Percentiles rank a stretch among this genome's conserved stretches.
Evolutionary conservation across 2,329 filamentous ascomycete species (phyloP).

Genomic region (Albophoma yamanashiensis): DNA sequence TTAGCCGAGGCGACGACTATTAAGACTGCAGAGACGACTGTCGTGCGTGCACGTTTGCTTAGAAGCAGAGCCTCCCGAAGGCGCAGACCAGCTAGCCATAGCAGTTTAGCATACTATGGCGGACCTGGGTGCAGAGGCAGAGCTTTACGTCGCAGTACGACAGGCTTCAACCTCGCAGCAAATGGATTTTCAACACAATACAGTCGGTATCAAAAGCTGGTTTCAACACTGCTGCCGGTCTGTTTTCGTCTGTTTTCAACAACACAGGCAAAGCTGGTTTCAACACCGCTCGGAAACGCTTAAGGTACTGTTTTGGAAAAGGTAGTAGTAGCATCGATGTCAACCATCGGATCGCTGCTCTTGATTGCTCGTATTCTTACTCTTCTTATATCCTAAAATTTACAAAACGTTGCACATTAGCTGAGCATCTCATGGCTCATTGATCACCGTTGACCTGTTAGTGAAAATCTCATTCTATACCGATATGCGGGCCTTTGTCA

Average conservation of each 20-base stretch:
- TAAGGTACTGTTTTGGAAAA: not conserved
- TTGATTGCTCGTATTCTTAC: no score
- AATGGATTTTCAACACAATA: no score
- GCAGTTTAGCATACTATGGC: no score
- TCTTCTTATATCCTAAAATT: not conserved
- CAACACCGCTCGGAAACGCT: not conserved
- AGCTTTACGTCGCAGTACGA: no score
- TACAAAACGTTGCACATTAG: no score
- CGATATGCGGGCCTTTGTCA: not conserved
- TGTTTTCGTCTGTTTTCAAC: no score
- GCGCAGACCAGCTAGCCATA: no score
- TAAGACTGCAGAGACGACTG: slow-evolving; percentile 11
- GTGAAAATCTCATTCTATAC: not conserved
- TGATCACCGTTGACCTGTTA: not conserved
- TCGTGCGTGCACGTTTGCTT: no score
- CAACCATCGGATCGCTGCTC: not conserved
- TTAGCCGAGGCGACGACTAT: slow-evolving; percentile 43
- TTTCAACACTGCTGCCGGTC: not conserved
- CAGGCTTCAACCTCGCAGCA: no score
- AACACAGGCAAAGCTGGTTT: not conserved
- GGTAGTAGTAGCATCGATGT: not conserved
- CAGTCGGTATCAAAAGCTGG: not conserved
- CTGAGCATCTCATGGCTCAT: no score
- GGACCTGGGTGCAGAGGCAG: no score
- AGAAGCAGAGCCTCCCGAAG: no score